Base-by-base conservation (phyloP, 805 yeast species). In the Saccharomycopsis olivae region DNA sequence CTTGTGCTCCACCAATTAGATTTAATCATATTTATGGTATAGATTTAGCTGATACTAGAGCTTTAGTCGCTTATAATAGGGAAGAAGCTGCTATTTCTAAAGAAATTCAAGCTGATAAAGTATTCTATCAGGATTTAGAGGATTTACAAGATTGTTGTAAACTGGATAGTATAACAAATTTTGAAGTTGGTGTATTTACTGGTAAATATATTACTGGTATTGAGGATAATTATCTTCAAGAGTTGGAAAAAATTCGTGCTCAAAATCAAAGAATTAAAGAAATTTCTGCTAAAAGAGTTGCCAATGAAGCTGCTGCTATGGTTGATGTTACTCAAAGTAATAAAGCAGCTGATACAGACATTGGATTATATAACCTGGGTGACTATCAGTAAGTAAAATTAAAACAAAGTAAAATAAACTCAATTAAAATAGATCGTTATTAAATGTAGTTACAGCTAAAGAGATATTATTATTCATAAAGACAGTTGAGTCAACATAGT, bases 1-100 rank as follows among this genome's bases (percentile, higher is more conserved):
- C 95, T 19, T 92, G 96, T 55, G 94, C 98, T 13, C 98, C 98
- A 21, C 94, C 96, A n/a, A 92, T 92, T 53, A 75, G 98, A 60
- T 76, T 68, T 62, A 92, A 92, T 64, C 98, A 92, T 58, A 86
- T 92, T 44, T 92, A 92, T 59, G 98, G 98, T 58, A 92, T 92
- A 50, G 98, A 92, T 64, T 71, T 92, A 47, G 97, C 98, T 21
- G 97, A 92, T 55, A 84, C 89, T 36, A 83, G 76, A 59, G 95
- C 95, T 9, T 68, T 92, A 27, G 96, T 92, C 33, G 98, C 96
- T 4, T 92, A 73, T 61, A 66, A 79, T 51, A 75, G 81, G 52
- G 64, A 76, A 6, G 89, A 78, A 47, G 75, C 73, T 2, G 85
- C 84, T 58, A 78, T 92, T 48, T 78, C 92, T 11, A 53, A 68